Conservation (phyloP, 352 stramenopile genomes). For the Globisporangium solare region DNA sequence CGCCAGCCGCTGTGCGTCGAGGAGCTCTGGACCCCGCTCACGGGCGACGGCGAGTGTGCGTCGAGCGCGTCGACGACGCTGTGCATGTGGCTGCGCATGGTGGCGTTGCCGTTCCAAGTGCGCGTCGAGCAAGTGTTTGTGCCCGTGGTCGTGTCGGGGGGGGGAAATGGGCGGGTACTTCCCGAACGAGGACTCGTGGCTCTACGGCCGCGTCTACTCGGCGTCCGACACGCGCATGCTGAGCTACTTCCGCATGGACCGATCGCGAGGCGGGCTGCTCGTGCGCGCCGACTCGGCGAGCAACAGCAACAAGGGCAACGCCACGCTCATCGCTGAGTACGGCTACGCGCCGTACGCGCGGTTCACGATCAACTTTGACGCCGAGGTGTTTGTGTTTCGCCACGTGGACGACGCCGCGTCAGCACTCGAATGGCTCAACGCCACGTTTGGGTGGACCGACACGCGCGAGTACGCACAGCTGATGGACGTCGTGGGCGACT, state of each 20-base stretch:
- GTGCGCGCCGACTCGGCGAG: conserved; percentile 57
- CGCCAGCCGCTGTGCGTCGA: conserved; percentile 72
- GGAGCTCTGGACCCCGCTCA: conserved; percentile 68
- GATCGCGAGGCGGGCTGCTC: conserved; percentile 56
- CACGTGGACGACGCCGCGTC: conserved; percentile 49
- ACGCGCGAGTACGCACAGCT: conserved; percentile 71
- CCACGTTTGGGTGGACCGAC: conserved; percentile 47
- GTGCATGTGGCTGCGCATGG: conserved; percentile 76
- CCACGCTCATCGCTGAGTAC: conserved; percentile 35
- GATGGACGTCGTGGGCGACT: conserved; percentile 54
- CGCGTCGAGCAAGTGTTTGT: conserved; percentile 61
- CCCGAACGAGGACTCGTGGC: conserved; percentile 42
- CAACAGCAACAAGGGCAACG: conserved; percentile 80
- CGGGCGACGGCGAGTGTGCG: conserved; percentile 21
- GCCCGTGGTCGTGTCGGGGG: conserved; percentile 41
- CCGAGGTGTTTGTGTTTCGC: conserved; percentile 72
- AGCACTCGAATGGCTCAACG: conserved; percentile 61
- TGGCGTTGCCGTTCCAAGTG: conserved; percentile 69
- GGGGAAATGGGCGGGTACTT: conserved; percentile 80
- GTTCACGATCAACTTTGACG: conserved; percentile 72
- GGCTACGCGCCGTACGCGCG: conserved; percentile 56
- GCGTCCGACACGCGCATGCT: conserved; percentile 57
- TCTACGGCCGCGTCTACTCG: conserved; percentile 71
- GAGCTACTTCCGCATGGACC: conserved; percentile 78
- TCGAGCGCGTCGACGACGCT: conserved; percentile 16